Conservation (phyloP, 495 filamentous ascomycete genomes). For the Hypoxylon lienhwacheense region DNA sequence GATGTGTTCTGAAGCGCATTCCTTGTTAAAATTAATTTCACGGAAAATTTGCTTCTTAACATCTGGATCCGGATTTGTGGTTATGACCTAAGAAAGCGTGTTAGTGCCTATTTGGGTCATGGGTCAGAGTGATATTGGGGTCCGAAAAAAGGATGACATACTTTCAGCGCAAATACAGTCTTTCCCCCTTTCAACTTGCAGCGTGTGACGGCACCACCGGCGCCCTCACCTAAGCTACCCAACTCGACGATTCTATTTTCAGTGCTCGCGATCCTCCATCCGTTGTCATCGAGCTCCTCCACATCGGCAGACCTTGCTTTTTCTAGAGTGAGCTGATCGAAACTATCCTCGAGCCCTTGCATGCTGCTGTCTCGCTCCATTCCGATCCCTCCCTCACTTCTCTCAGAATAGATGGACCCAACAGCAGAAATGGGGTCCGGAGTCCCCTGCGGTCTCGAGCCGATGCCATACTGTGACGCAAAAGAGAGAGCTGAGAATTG, state of each 20-base stretch:
- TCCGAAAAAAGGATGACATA: constrained; percentile 44
- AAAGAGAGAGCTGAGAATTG: constrained; percentile 76
- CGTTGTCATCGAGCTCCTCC: constrained; percentile 90
- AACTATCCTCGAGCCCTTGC: constrained; percentile 61
- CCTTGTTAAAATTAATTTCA: constrained; percentile 95
- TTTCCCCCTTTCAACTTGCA: constrained; percentile 87
- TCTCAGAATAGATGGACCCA: constrained; percentile 78
- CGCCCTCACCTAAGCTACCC: constrained; percentile 90
- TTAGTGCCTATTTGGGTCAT: constrained; percentile 25
- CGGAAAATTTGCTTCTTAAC: constrained; percentile 97
- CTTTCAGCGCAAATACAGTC: constrained; percentile 96
- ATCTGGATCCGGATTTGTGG: constrained; percentile 94
- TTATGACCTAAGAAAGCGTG: constrained; percentile 72
- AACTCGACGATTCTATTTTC: constrained; percentile 85
- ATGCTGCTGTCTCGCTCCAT: constrained; percentile 79
- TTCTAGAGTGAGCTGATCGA: constrained; percentile 74
- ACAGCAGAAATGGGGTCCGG: constrained; percentile 89
- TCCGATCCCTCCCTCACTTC: constrained; percentile 61
- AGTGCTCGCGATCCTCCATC: constrained; percentile 89
- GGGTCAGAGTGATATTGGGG: background rate
- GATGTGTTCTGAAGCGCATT: constrained; percentile 90
- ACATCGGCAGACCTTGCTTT: constrained; percentile 83
- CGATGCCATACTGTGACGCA: constrained; percentile 65
- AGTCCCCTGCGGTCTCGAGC: constrained; percentile 60
- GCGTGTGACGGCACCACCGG: constrained; percentile 91